Percentiles rank a stretch among this genome's conserved stretches.
Conservation (phyloP, 2,329 filamentous ascomycete species). For the Fusarium lyarnte region DNA sequence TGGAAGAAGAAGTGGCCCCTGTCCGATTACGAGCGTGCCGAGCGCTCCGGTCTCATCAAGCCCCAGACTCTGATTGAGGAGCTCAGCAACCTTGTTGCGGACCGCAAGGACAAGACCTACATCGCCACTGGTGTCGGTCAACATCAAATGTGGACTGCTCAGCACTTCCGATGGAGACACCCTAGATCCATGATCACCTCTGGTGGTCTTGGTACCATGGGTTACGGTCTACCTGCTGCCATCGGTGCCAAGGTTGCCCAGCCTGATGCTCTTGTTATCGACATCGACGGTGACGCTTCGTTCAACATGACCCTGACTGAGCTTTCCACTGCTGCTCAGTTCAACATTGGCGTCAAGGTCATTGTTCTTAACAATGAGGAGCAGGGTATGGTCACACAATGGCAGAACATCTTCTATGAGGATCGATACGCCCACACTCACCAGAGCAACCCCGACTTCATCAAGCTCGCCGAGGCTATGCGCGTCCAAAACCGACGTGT, state of each 20-base stretch:
- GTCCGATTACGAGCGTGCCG: conserved; percentile 80
- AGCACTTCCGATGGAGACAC: conserved; percentile 94
- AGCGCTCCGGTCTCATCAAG: conserved; percentile 84
- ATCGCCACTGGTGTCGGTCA: conserved; percentile 96
- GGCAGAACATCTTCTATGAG: conserved; percentile 98
- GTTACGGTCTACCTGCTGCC: conserved; percentile 90
- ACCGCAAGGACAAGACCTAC: conserved; percentile 84
- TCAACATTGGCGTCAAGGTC: conserved; percentile 96
- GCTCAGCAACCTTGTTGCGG: conserved; percentile 77
- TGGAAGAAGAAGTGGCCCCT: conserved; percentile 96
- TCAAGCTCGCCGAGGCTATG: conserved; percentile 93
- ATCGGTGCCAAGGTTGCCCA: conserved; percentile 91
- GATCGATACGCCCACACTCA: conserved; percentile 93
- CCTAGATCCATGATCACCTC: conserved; percentile 96
- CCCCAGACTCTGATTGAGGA: conserved; percentile 93
- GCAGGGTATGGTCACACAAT: conserved; percentile 98
- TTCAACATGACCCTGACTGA: conserved; percentile 99
- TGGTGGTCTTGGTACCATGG: conserved; percentile 89
- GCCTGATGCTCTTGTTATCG: conserved; percentile 84
- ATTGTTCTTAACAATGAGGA: conserved; percentile 97
- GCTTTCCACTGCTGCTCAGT: conserved; percentile 90
- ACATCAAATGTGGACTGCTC: conserved; percentile 98
- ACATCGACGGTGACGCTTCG: conserved; percentile 98
- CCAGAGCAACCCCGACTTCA: conserved; percentile 94
- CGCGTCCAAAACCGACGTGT: conserved; percentile 79